A percentile compares a stretch with the other conserved stretches of the same genome.
Conservation (phyloP, 495 filamentous ascomycete genomes). For the Lichina pygmaea region DNA sequence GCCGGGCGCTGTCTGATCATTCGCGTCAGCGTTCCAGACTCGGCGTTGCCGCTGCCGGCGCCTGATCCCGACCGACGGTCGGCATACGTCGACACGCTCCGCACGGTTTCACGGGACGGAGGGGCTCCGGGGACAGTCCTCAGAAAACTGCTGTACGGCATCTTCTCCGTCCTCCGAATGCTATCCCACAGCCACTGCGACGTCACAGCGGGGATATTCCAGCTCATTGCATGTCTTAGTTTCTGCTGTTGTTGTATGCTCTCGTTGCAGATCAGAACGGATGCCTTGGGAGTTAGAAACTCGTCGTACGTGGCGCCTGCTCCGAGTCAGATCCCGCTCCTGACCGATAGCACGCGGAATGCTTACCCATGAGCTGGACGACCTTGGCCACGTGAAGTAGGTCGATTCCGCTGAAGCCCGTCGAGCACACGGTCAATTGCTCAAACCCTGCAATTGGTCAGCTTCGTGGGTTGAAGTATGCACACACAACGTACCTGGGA, state of each 20-base stretch:
- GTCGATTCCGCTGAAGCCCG: conserved; percentile 62
- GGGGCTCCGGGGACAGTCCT: no score
- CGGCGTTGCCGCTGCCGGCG: no score
- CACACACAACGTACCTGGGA: conserved; percentile 21
- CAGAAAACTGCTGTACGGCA: no score
- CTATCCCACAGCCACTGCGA: conserved; percentile 66
- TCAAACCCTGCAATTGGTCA: conserved; percentile 23
- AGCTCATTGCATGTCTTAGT: conserved; percentile 38
- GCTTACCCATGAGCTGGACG: conserved; percentile 40
- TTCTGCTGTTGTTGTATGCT: conserved; percentile 43
- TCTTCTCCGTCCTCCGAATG: conserved; percentile 21
- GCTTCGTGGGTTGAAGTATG: neutral
- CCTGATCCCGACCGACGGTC: no score
- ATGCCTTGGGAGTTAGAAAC: conserved; percentile 33
- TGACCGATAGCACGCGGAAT: neutral
- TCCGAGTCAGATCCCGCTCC: conserved; percentile 1
- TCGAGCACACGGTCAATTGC: conserved; percentile 43
- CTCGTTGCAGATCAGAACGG: conserved; percentile 41
- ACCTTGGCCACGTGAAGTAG: conserved; percentile 57
- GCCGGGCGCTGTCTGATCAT: no score
- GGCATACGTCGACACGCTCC: no score
- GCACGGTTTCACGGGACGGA: no score
- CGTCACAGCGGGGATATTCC: conserved; percentile 52
- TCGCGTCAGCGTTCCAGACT: no score
- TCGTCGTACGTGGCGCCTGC: conserved; percentile 47